phyloP scores from a whole-genome alignment of 768 basidiomycete species.

The Auricularia sp. region DNA sequence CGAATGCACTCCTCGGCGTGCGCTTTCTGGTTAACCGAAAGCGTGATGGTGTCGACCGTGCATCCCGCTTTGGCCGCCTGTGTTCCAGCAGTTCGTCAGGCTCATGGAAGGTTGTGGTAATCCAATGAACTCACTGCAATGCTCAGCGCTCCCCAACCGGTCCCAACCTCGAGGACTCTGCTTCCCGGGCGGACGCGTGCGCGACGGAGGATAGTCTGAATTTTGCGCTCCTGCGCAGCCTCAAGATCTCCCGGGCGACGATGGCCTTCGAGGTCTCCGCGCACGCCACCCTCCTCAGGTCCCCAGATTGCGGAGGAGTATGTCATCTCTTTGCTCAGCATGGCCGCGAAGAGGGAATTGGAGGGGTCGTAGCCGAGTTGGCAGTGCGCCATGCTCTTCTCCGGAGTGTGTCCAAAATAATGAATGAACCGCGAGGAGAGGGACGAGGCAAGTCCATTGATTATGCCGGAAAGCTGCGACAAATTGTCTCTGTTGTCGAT shows the following conservation, averaged over 20 bases:
- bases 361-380: constrained; percentile 25
- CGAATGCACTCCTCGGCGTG: constrained; percentile 27
- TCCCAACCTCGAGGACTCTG: constrained; percentile 30
- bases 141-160: constrained; percentile 31
- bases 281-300: constrained; percentile 20
- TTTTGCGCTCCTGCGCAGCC: constrained; percentile 26
- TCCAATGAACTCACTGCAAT: constrained; percentile 17
- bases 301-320: constrained; percentile 31
- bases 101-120: constrained; percentile 13
- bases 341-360: constrained; percentile 24
- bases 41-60: constrained; percentile 31
- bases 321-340: constrained; percentile 29
- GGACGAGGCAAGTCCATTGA: constrained; percentile 19
- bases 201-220: constrained; percentile 26
- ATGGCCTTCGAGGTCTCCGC: constrained; percentile 4
- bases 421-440: constrained; percentile 10
- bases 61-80: constrained; percentile 15
- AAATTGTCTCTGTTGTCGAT: constrained; percentile 18
- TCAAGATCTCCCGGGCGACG: constrained; percentile 18
- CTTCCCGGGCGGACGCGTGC: constrained; percentile 26
- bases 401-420: constrained; percentile 26
- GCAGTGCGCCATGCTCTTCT: constrained; percentile 20
- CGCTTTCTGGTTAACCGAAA: constrained; percentile 27
- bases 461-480: constrained; percentile 17
- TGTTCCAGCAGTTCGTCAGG: neutral